phyloP scores from a whole-genome alignment of 345 rosid species.

The Murraya koenigii region DNA sequence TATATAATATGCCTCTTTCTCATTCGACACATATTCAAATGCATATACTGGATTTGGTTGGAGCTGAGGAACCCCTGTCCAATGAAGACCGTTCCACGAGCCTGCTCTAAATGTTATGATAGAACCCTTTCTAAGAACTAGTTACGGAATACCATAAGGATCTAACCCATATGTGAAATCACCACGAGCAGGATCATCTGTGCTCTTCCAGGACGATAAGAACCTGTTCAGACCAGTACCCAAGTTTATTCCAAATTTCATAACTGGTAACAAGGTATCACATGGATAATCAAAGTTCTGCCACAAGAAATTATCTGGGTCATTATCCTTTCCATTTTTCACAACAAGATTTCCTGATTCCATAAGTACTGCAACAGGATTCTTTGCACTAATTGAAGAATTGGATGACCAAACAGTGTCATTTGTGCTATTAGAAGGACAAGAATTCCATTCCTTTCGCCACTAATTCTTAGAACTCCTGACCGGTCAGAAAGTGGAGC shows the following conservation, averaged over 20 bases:
- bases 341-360: slow-evolving; percentile 51
- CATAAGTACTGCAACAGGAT: slow-evolving; percentile 34
- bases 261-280: slow-evolving; percentile 42
- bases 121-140: slow-evolving; percentile 7
- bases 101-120: slow-evolving; percentile 11
- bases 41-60: not conserved
- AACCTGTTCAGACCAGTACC: slow-evolving; percentile 23
- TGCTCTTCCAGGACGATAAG: slow-evolving; percentile 33
- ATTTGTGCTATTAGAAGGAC: not conserved
- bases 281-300: slow-evolving; percentile 54
- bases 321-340: slow-evolving; percentile 16
- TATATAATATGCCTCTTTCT: not conserved
- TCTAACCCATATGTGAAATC: slow-evolving; percentile 16
- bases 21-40: not conserved
- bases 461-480: slow-evolving; percentile 11
- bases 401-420: slow-evolving; percentile 32
- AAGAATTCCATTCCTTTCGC: not conserved
- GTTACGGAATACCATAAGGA: slow-evolving; percentile 23
- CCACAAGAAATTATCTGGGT: slow-evolving; percentile 30
- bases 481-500: slow-evolving; percentile 13
- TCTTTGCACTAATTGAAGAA: slow-evolving; percentile 5
- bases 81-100: slow-evolving; percentile 32
- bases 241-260: slow-evolving; percentile 48
- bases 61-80: slow-evolving; percentile 20
- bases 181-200: slow-evolving; percentile 20